Conservation (phyloP, 129 eudicot species). For the Centaurea solstitialis region DNA sequence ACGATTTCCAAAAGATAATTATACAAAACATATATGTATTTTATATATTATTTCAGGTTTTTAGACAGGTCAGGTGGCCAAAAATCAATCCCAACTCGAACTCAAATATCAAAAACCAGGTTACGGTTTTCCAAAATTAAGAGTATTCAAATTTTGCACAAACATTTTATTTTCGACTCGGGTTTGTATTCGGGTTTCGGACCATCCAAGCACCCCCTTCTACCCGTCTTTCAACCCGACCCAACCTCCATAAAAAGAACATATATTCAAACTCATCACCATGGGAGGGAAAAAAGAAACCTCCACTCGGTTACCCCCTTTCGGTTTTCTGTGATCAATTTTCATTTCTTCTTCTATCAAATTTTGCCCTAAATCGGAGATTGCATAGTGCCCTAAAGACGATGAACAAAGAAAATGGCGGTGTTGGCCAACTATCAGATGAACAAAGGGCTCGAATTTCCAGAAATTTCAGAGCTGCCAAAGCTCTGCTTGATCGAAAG, state of each 20-base stretch:
- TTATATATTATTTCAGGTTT: too few species aligned
- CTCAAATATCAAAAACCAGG: too few species aligned
- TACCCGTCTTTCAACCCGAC: too few species aligned
- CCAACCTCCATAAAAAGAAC: neutral
- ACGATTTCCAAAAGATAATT: too few species aligned
- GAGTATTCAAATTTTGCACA: too few species aligned
- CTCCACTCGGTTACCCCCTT: neutral
- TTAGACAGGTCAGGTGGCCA: too few species aligned
- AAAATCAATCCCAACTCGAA: too few species aligned
- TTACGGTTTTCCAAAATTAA: too few species aligned
- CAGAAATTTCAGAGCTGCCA: conserved; percentile 71
- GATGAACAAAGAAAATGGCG: conserved; percentile 41
- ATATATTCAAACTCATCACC: conserved; percentile 21
- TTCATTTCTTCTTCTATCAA: neutral
- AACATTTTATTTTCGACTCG: too few species aligned
- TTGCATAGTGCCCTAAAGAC: neutral
- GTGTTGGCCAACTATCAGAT: conserved; percentile 52
- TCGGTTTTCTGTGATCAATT: conserved; percentile 15
- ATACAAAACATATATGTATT: too few species aligned
- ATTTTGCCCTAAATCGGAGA: neutral
- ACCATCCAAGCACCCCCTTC: too few species aligned
- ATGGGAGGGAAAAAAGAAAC: conserved; percentile 35
- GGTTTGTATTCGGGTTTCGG: too few species aligned
- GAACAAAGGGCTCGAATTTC: conserved; percentile 91
- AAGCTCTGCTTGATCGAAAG: conserved; percentile 75